Evolutionary conservation across 2,329 filamentous ascomycete genomes (phyloP).

Genomic region (Ramichloridium luteum): DNA sequence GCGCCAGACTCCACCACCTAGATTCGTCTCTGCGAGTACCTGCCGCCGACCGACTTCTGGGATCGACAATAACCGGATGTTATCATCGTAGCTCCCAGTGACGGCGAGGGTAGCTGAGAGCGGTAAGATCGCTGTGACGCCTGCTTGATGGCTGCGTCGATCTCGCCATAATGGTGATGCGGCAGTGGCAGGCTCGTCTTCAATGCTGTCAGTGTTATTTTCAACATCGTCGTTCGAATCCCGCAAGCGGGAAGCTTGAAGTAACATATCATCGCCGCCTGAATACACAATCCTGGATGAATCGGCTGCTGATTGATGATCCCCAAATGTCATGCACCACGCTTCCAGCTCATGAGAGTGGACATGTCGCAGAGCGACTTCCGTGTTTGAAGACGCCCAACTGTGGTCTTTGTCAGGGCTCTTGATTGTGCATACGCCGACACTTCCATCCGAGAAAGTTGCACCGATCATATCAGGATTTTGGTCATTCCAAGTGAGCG

Average conservation of each 20-base stretch:
- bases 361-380: conserved; percentile 10
- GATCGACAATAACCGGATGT: conserved; percentile 53
- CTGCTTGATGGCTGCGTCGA: conserved; percentile 57
- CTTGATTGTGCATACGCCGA: conserved; percentile 27
- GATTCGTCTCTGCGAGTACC: conserved; percentile 50
- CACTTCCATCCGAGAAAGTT: conserved; percentile 57
- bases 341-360: conserved; percentile 50
- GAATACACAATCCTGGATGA: conserved; percentile 36
- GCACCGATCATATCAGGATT: conserved; percentile 47
- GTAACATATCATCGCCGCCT: conserved; percentile 64
- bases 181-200: no score
- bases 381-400: neutral
- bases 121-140: conserved; percentile 77
- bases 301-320: conserved; percentile 25
- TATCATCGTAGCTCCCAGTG: conserved; percentile 88
- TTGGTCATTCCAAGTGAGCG: conserved; percentile 59
- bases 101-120: conserved; percentile 52
- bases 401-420: conserved; percentile 1
- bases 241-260: conserved; percentile 27
- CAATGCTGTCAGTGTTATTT: neutral
- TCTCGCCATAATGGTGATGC: conserved; percentile 28
- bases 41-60: conserved; percentile 29
- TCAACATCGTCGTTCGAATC: neutral
- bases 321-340: conserved; percentile 55
- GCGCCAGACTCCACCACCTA: conserved; percentile 80